Base-by-base conservation (phyloP, 2,329 filamentous ascomycete species). In the Hymenoscyphus fraxineus region DNA sequence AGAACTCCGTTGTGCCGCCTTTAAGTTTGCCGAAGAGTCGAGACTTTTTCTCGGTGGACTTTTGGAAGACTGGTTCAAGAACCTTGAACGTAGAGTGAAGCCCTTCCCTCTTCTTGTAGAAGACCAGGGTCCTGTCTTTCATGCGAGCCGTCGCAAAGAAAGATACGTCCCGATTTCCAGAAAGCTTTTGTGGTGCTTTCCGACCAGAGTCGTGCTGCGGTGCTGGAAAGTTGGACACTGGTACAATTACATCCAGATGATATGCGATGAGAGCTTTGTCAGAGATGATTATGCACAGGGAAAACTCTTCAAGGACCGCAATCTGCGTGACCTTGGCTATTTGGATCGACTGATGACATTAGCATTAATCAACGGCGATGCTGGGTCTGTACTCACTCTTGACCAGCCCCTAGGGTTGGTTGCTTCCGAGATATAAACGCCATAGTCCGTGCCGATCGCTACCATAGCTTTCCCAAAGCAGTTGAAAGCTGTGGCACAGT, bases 101-200 rank as follows among this genome's bases (percentile, higher is more conserved):
- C 35, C 90, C 90, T 76, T 98, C 95, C 67, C 92, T 91, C 76
- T 96, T 96, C 80, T 98, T 98, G 84, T 98, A 99, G 77, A 99
- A 94, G 35, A 99, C 88, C 7, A 99, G 81, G 69, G 90, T 93
- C 7, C 95, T 87, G 66, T 99, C 95, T 81, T 99, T 99, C 93
- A 99, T 97, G 65, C 91, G 88, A 10, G 94, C 95, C 1, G 93
- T 95, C 16, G 93, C 92, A 76, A 99, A 99, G 82, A 98, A 99
- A 15, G 93, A 91, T 22, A 99, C 93, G 74, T 99, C 95, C 75
- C 95, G 91, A 68, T 89, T 90, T 35, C 89, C 88, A 2, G 88
- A 91, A 40, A 99, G 83, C 72, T 94, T 92, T 75, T 98, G 94
- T 0, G 95, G 95, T n/a, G 95, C 92, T 67, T 91, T 87, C 32